Evolutionary conservation across 140 eudicot species (phyloP).

Genomic region (Flaveria floridana): DNA sequence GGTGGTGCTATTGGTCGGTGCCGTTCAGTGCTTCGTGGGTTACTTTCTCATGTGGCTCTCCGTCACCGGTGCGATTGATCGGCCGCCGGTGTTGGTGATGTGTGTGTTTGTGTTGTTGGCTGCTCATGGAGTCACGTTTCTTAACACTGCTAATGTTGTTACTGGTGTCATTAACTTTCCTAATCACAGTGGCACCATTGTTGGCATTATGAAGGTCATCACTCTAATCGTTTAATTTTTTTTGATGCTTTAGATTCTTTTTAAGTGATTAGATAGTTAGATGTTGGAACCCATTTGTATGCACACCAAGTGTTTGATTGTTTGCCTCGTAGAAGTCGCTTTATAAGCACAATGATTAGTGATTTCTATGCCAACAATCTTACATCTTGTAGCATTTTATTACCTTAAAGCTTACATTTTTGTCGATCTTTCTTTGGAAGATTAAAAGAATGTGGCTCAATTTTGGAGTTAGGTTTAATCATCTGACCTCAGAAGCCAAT

Average conservation of each 20-base stretch:
- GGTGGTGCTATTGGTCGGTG: slow-evolving; percentile 70
- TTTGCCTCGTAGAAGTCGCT: background rate
- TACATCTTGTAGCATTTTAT: background rate
- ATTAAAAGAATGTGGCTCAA: background rate
- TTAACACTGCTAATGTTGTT: slow-evolving; percentile 79
- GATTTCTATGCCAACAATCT: background rate
- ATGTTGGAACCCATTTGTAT: background rate
- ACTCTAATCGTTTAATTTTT: background rate
- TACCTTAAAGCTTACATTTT: background rate
- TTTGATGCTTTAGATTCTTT: background rate
- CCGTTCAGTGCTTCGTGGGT: slow-evolving; percentile 60
- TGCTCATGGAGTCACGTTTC: slow-evolving; percentile 62
- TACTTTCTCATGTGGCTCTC: slow-evolving; percentile 75
- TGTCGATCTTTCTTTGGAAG: background rate
- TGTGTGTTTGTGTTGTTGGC: slow-evolving; percentile 70
- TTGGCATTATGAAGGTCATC: slow-evolving; percentile 87
- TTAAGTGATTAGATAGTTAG: background rate
- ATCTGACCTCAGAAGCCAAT: background rate
- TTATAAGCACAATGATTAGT: background rate
- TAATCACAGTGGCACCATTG: slow-evolving; percentile 65
- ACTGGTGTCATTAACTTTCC: slow-evolving; percentile 68
- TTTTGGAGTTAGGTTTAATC: background rate
- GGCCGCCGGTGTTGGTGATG: slow-evolving; percentile 55
- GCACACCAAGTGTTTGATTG: slow-evolving; percentile 28
- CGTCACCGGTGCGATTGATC: slow-evolving; percentile 47